Evolutionary conservation across 176 grass and related monocot genomes (phyloP), one percentile per base, ranked within the genome.

Genomic region (Eragrostis nindensis): DNA sequence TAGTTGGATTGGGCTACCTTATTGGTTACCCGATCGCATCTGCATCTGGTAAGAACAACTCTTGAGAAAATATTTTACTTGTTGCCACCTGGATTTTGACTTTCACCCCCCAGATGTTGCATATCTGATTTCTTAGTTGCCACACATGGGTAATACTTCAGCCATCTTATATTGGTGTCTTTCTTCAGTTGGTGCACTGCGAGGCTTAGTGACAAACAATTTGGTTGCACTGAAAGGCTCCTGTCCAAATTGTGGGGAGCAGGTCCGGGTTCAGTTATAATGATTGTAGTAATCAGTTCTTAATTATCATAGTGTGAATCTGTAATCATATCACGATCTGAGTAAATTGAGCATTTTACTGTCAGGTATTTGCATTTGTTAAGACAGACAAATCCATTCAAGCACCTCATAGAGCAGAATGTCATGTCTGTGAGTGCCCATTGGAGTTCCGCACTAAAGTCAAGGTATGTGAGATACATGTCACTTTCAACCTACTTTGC

Each of bases 361-460:
- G 17, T 24, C 52, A 98, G 96, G 96, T 98, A 14, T 98, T 98
- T 86, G 90, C 96, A 69, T 95, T 98, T 71, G 96, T 98, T 26
- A 95, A 84, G 79, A 87, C 88, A 0, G 90, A 91, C 63, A 95
- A 86, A 65, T 91, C 86, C 41, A 86, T 74, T 22, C 64, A 75
- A 76, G 66, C 41, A 40, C 88, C 90, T 64, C 96, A 98, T 54
- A 87, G 64, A 87, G 92, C 96, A 39, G 84, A 91, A 78, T 98
- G 96, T 16, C 96, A 98, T 93, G 96, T 98, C n/a, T 98, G 96
- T 44, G 82, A 93, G 5, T 93, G 88, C 32, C 44, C 76, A 19
- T 80, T 98, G 92, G 96, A 95, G 81, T 98, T 86, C 44, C 92
- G 89, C 43, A 91, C 92, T 11, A 98, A 98, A 89, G 85, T 98